Percentiles rank a stretch among this genome's conserved stretches.
These are phyloP conservation scores for Arabidopsis arenosa DNA, from an alignment of 345 rosid genomes.

Conservation along the genomic window DNA sequence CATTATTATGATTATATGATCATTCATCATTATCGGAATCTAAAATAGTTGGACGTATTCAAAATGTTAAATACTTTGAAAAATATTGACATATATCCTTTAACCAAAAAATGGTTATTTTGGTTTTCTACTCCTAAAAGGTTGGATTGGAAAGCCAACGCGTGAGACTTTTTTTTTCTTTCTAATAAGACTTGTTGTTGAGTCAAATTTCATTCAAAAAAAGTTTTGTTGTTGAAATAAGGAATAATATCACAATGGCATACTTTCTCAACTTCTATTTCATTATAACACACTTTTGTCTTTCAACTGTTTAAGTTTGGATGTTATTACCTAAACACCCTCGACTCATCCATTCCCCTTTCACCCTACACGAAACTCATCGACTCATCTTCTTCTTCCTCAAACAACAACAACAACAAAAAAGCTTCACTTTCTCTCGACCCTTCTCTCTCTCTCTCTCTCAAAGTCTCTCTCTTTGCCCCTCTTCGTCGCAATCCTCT, in stretches of 20 bases:
- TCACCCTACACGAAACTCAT: conserved; percentile 16
- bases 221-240: background rate
- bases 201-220: background rate
- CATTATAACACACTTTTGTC: too few species aligned
- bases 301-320: too few species aligned
- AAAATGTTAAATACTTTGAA: too few species aligned
- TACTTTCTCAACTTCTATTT: too few species aligned
- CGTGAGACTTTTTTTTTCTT: background rate
- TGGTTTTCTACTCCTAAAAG: background rate
- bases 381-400: conserved; percentile 32
- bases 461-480: conserved; percentile 1
- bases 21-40: too few species aligned
- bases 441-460: conserved; percentile 5
- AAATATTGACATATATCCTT: too few species aligned
- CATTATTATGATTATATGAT: too few species aligned
- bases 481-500: background rate
- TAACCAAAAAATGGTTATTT: background rate
- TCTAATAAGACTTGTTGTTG: too few species aligned
- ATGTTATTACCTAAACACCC: too few species aligned
- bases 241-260: too few species aligned
- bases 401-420: conserved; percentile 1
- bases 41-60: too few species aligned
- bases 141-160: background rate
- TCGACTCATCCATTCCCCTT: too few species aligned
- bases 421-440: conserved; percentile 28